Evolutionary conservation across 768 basidiomycete genomes (phyloP).

Genomic region (Calocera cornea): DNA sequence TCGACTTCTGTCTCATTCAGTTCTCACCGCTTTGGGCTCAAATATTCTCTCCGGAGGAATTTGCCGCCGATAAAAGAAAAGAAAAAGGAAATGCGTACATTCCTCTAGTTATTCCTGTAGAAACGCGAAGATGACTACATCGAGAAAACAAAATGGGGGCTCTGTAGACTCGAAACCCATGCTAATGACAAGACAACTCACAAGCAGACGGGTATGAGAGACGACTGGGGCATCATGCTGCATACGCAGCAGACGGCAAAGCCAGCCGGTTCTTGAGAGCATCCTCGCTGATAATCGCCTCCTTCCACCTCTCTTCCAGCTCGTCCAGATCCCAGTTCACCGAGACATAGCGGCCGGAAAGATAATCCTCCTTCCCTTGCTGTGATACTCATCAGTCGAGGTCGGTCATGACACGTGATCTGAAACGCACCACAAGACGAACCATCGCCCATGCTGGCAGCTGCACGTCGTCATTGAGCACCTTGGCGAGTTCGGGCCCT

Average conservation of each 20-base stretch:
- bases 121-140: no score
- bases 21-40: no score
- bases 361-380: conserved; percentile 14
- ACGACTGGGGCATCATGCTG: no score
- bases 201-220: no score
- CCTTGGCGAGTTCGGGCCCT: neutral
- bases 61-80: no score
- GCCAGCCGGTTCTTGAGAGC: conserved; percentile 5
- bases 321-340: conserved; percentile 6
- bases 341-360: neutral
- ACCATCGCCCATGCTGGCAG: neutral
- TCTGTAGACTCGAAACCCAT: no score
- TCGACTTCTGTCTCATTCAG: no score
- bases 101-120: no score
- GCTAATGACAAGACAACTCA: no score
- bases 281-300: neutral
- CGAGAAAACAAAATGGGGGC: no score
- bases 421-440: neutral
- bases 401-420: neutral
- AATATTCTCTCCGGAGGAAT: no score
- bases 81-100: no score
- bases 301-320: conserved; percentile 1
- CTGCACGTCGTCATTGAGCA: neutral
- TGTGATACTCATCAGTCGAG: neutral
- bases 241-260: neutral